These are phyloP conservation scores for Moesziomyces sp. DNA, from an alignment of 1,284 basidiomycete species.

Conservation along the genomic window DNA sequence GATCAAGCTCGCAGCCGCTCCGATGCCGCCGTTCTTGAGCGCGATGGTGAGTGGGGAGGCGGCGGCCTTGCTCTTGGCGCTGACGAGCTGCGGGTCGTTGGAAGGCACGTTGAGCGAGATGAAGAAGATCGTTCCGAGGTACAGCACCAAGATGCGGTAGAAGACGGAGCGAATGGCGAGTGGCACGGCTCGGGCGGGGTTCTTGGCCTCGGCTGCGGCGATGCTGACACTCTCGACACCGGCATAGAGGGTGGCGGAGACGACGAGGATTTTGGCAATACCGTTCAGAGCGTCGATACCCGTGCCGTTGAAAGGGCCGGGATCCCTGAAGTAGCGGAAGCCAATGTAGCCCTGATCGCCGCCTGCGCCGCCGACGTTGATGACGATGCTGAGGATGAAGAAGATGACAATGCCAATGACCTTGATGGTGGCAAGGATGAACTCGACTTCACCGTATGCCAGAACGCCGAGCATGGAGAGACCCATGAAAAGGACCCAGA, in stretches of 20 bases:
- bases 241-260: slow-evolving; percentile 75
- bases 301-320: slow-evolving; percentile 67
- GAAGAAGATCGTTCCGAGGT: slow-evolving; percentile 68
- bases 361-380: slow-evolving; percentile 42
- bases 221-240: slow-evolving; percentile 74
- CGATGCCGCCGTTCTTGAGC: slow-evolving; percentile 43
- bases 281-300: slow-evolving; percentile 57
- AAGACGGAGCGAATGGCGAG: slow-evolving; percentile 72
- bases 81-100: slow-evolving; percentile 35
- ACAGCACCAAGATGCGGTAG: slow-evolving; percentile 79
- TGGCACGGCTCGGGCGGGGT: slow-evolving; percentile 47
- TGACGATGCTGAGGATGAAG: slow-evolving; percentile 50
- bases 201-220: slow-evolving; percentile 51
- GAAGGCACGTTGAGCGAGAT: slow-evolving; percentile 51
- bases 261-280: slow-evolving; percentile 74
- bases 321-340: slow-evolving; percentile 63
- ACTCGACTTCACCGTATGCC: slow-evolving; percentile 64
- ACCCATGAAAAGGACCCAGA: slow-evolving; percentile 50
- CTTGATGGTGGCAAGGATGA: slow-evolving; percentile 42
- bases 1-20: slow-evolving; percentile 43
- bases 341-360: slow-evolving; percentile 45
- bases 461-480: slow-evolving; percentile 42
- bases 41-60: slow-evolving; percentile 55
- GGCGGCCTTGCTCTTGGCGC: slow-evolving; percentile 29
- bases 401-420: slow-evolving; percentile 44